These are phyloP conservation scores for Neolentinus lepideus DNA, from an alignment of 1,284 basidiomycete species.

Conservation along the genomic window DNA sequence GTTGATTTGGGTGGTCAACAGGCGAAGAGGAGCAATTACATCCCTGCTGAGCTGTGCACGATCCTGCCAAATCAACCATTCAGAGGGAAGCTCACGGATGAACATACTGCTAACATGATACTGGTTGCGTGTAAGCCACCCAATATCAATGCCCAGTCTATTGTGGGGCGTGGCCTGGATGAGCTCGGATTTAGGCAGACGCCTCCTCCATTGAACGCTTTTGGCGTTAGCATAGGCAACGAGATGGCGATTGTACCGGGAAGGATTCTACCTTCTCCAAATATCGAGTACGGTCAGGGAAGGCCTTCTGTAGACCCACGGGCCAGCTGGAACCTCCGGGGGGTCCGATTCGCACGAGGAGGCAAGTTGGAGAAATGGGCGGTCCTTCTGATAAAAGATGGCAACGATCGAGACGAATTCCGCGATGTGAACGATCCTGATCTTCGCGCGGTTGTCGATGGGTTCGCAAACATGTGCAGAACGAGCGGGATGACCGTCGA, in stretches of 20 bases:
- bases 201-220: conserved; percentile 38
- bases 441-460: conserved; percentile 33
- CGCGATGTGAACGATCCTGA: conserved; percentile 37
- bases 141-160: conserved; percentile 53
- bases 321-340: conserved; percentile 66
- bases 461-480: conserved; percentile 51
- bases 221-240: conserved; percentile 51
- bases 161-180: conserved; percentile 47
- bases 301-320: conserved; percentile 42
- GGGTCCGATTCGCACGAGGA: conserved; percentile 54
- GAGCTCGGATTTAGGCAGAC: conserved; percentile 51
- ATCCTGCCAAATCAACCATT: conserved; percentile 65
- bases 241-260: conserved; percentile 73
- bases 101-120: conserved; percentile 67
- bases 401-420: conserved; percentile 40
- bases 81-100: conserved; percentile 60
- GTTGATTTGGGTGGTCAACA: conserved; percentile 51
- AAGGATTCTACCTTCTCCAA: conserved; percentile 54
- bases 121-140: conserved; percentile 58
- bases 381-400: conserved; percentile 56
- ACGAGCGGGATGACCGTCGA: conserved; percentile 52
- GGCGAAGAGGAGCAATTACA: conserved; percentile 29
- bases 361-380: conserved; percentile 49
- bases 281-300: conserved; percentile 45
- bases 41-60: conserved; percentile 66